Conservation (phyloP, 768 basidiomycete species). For the Termitomyces sp. region DNA sequence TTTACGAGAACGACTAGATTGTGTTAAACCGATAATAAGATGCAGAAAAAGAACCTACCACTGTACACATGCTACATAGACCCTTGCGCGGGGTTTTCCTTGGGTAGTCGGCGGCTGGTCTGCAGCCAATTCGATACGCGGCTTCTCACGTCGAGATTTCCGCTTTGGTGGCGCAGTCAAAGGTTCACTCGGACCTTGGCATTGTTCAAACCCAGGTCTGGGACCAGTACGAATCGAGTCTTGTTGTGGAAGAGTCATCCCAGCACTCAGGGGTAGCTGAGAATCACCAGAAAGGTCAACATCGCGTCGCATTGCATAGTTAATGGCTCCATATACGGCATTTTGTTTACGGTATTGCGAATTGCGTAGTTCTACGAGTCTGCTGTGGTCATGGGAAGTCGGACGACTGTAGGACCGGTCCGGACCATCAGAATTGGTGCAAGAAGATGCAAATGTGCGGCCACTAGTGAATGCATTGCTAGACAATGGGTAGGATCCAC, state of each 20-base stretch:
- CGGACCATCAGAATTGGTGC: slow-evolving; percentile 1
- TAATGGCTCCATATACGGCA: neutral
- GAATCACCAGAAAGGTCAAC: slow-evolving; percentile 3
- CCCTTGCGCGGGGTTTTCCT: slow-evolving; percentile 69
- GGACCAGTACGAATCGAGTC: neutral
- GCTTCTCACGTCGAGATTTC: slow-evolving; percentile 49
- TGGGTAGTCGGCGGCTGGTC: slow-evolving; percentile 80
- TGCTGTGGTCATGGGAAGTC: neutral
- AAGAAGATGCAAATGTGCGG: neutral
- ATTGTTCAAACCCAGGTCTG: neutral
- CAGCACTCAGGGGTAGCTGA: neutral
- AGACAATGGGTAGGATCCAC: neutral
- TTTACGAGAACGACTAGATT: slow-evolving; percentile 63
- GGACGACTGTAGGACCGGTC: slow-evolving; percentile 4
- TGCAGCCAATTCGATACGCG: slow-evolving; percentile 61
- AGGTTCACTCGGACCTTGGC: neutral
- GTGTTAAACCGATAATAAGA: neutral
- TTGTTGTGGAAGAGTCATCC: neutral
- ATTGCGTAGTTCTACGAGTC: neutral
- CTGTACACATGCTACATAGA: slow-evolving; percentile 76
- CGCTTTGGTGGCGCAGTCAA: slow-evolving; percentile 17
- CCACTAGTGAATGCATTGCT: neutral
- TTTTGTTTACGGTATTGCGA: neutral
- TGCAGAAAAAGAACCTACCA: slow-evolving; percentile 42
- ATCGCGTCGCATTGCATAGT: slow-evolving; percentile 5